These are phyloP conservation scores for Claviceps pazoutovae DNA, from an alignment of 2,329 filamentous ascomycete species.

Conservation along the genomic window DNA sequence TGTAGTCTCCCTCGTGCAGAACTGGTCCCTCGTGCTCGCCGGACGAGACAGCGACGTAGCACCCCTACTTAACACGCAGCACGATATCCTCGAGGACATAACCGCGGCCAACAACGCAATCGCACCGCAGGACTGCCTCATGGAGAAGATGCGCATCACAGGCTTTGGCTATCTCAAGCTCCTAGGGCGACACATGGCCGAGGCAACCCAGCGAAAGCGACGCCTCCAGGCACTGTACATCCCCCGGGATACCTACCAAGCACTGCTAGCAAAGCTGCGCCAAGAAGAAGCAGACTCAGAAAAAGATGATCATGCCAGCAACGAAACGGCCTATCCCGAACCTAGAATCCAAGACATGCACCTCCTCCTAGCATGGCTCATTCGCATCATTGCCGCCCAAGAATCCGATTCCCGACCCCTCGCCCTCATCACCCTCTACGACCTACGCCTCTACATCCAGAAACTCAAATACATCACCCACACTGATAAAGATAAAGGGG, in stretches of 20 bases:
- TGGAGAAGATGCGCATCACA: conserved; percentile 10
- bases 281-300: conserved; percentile 14
- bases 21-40: conserved; percentile 31
- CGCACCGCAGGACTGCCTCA: not conserved
- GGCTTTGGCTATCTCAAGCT: conserved; percentile 25
- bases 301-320: conserved; percentile 23
- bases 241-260: conserved; percentile 1
- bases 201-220: conserved; percentile 2
- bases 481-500: not conserved
- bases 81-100: conserved; percentile 21
- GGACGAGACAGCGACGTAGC: conserved; percentile 27
- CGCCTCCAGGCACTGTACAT: conserved; percentile 2
- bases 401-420: conserved; percentile 12
- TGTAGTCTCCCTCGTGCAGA: conserved; percentile 24
- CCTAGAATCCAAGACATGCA: conserved; percentile 15
- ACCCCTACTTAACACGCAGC: conserved; percentile 18
- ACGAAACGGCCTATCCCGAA: conserved; percentile 11
- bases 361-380: conserved; percentile 28
- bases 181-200: not conserved
- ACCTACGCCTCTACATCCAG: conserved; percentile 15
- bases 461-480: conserved; percentile 3
- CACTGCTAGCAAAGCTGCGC: conserved; percentile 16
- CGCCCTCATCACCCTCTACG: conserved; percentile 13
- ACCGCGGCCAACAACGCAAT: not conserved
- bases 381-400: conserved; percentile 11